Conservation (phyloP, 495 filamentous ascomycete species). For the Talaromyces thailandensis region DNA sequence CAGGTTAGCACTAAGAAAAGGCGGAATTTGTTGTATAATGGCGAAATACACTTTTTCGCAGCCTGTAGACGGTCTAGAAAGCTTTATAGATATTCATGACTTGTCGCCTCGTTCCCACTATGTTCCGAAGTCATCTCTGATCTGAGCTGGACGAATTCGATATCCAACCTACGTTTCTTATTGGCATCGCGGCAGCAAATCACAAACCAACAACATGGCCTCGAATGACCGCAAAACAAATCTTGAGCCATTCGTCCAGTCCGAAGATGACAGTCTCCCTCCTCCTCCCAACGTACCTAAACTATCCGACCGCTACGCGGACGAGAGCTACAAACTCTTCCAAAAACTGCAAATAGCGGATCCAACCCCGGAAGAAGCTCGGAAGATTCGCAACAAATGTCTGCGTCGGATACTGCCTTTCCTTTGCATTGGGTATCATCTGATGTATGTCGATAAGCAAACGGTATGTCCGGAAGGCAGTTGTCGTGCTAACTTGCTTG, state of each 20-base stretch:
- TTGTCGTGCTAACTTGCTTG: background rate
- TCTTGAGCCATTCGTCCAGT: background rate
- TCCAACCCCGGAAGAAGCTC: constrained; percentile 26
- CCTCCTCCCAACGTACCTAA: constrained; percentile 12
- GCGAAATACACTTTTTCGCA: constrained; percentile 6
- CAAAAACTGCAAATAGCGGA: constrained; percentile 26
- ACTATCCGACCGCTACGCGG: constrained; percentile 27
- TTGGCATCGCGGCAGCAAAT: background rate
- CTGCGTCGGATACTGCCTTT: constrained; percentile 32
- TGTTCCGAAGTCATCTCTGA: background rate
- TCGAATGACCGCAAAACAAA: background rate
- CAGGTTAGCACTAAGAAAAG: background rate
- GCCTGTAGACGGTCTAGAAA: background rate
- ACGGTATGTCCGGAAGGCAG: constrained; percentile 18
- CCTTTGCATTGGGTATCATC: constrained; percentile 33
- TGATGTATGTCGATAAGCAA: constrained; percentile 40
- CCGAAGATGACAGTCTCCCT: constrained; percentile 2
- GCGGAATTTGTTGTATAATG: constrained; percentile 7
- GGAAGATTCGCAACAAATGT: constrained; percentile 27
- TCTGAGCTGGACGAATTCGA: background rate
- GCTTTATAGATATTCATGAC: background rate
- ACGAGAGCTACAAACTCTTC: constrained; percentile 36
- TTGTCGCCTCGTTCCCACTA: background rate
- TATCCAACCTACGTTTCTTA: background rate
- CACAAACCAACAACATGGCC: background rate